phyloP scores from a whole-genome alignment of 345 rosid genomes.

The Mallotus nudiflorus region DNA sequence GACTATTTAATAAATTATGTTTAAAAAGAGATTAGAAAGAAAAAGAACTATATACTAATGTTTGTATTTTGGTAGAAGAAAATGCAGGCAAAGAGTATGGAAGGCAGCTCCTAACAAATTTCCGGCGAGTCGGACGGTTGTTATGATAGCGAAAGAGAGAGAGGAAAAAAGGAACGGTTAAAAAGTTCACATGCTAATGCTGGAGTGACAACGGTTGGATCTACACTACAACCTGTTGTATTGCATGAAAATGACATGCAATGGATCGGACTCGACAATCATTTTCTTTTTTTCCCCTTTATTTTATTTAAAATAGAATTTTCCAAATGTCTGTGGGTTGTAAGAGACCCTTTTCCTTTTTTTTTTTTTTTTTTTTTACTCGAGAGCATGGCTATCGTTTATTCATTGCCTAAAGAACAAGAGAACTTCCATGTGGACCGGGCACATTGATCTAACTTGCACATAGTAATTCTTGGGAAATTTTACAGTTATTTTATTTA shows the following conservation, averaged over 20 bases:
- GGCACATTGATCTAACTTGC: too few relatives aligned
- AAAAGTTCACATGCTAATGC: slow-evolving; percentile 29
- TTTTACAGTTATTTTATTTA: too few relatives aligned
- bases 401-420: too few relatives aligned
- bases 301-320: too few relatives aligned
- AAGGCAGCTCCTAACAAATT: slow-evolving; percentile 12
- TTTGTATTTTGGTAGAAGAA: not conserved
- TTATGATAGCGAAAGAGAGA: slow-evolving; percentile 17
- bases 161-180: not conserved
- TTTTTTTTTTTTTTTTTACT: too few relatives aligned
- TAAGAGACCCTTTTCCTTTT: too few relatives aligned
- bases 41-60: not conserved
- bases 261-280: not conserved
- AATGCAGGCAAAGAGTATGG: not conserved
- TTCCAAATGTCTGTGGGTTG: too few relatives aligned
- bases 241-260: slow-evolving; percentile 20
- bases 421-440: too few relatives aligned
- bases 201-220: slow-evolving; percentile 22
- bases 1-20: too few relatives aligned
- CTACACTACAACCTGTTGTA: slow-evolving; percentile 18
- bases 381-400: too few relatives aligned
- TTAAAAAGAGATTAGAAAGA: too few relatives aligned
- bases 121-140: slow-evolving; percentile 27
- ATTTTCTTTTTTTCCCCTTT: not conserved
- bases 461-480: too few relatives aligned